phyloP scores from a whole-genome alignment of 1,284 basidiomycete genomes.

The Papiliotrema laurentii region DNA sequence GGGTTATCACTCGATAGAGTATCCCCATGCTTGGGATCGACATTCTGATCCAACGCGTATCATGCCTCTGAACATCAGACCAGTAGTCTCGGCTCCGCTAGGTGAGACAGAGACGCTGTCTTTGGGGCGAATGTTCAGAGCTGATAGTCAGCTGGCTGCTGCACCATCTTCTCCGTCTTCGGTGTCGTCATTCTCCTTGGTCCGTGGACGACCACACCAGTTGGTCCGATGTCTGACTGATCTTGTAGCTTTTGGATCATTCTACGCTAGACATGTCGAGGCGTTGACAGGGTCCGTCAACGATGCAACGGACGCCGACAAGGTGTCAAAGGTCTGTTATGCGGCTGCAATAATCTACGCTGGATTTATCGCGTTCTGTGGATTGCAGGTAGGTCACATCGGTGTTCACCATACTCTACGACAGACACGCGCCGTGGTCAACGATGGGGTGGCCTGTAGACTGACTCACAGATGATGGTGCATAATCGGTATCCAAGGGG shows the following conservation, averaged over 20 bases:
- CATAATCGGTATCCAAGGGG: constrained; percentile 10
- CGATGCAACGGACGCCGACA: constrained; percentile 50
- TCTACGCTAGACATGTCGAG: constrained; percentile 44
- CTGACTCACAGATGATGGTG: constrained; percentile 1
- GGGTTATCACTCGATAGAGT: not conserved
- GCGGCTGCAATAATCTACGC: constrained; percentile 52
- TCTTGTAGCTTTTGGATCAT: constrained; percentile 33
- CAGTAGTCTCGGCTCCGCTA: constrained; percentile 47
- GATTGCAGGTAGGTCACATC: constrained; percentile 48
- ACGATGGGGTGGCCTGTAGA: not conserved
- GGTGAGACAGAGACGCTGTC: constrained; percentile 27
- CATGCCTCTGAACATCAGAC: constrained; percentile 38
- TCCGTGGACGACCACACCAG: constrained; percentile 20
- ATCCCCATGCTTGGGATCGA: not conserved
- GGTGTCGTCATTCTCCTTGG: constrained; percentile 53
- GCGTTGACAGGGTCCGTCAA: constrained; percentile 52
- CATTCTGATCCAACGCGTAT: not conserved
- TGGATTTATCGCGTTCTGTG: constrained; percentile 53
- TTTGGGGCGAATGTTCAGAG: not conserved
- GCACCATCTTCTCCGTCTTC: constrained; percentile 53
- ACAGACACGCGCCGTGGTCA: no score
- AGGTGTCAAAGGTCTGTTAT: constrained; percentile 52
- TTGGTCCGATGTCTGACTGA: not conserved
- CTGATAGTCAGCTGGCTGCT: constrained; percentile 51
- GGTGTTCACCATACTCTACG: not conserved